A percentile compares a stretch with the other conserved stretches of the same genome.
These are phyloP conservation scores for Curvularia spicifera DNA, from an alignment of 2,329 filamentous ascomycete species.

Conservation along the genomic window DNA sequence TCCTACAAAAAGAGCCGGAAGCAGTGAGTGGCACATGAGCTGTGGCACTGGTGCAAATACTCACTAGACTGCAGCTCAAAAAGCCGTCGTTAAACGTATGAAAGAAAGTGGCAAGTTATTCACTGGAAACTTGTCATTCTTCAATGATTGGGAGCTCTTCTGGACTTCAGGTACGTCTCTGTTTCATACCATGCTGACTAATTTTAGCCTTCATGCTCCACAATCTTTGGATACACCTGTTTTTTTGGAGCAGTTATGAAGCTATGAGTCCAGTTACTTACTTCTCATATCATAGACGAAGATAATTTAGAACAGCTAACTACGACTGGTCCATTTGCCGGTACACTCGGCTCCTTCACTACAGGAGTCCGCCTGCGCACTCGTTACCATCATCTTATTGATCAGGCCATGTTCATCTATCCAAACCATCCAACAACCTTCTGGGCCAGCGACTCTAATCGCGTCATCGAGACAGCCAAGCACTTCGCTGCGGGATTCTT, in stretches of 20 bases:
- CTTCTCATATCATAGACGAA: conserved; percentile 35
- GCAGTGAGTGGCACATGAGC: conserved; percentile 50
- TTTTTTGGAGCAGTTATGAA: neutral
- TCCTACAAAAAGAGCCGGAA: conserved; percentile 59
- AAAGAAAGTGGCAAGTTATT: conserved; percentile 51
- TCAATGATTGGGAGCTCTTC: conserved; percentile 63
- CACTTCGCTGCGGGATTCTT: conserved; percentile 64
- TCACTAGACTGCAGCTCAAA: conserved; percentile 51
- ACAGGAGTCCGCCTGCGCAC: conserved; percentile 62
- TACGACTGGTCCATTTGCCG: conserved; percentile 62
- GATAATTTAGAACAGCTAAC: conserved; percentile 62
- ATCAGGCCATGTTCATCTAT: conserved; percentile 24
- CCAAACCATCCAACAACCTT: conserved; percentile 37
- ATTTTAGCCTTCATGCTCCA: neutral
- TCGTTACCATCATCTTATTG: conserved; percentile 58
- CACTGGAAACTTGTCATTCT: conserved; percentile 60
- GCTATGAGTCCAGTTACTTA: neutral
- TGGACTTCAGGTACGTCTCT: conserved; percentile 48
- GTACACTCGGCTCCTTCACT: conserved; percentile 60
- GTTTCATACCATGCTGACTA: too few species aligned
- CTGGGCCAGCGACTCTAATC: conserved; percentile 62
- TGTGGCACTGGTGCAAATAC: conserved; percentile 1
- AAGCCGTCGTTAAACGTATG: conserved; percentile 57
- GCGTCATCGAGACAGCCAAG: conserved; percentile 63
- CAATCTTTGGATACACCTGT: neutral